phyloP scores from a whole-genome alignment of 257 asterid genomes.

The Salvia hispanica region DNA sequence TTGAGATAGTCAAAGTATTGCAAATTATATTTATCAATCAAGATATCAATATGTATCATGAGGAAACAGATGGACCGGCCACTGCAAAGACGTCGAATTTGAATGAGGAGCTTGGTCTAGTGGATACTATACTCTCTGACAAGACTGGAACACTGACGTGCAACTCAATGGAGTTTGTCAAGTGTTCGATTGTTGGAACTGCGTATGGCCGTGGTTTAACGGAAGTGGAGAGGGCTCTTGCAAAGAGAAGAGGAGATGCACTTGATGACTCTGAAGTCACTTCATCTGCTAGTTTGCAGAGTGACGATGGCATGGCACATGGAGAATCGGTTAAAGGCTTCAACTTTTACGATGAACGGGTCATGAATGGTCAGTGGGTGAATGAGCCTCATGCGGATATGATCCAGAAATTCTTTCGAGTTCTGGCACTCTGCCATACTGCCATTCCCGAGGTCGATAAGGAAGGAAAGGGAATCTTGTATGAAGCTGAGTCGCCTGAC shows the following conservation, averaged over 20 bases:
- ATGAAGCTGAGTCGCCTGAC: conserved; percentile 99
- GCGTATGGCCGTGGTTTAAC: conserved; percentile 94
- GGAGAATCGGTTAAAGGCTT: conserved; percentile 72
- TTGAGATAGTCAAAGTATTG: conserved; percentile 89
- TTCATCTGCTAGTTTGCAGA: conserved; percentile 27
- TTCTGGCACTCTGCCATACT: conserved; percentile 88
- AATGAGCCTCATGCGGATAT: conserved; percentile 57
- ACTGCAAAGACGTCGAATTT: conserved; percentile 91
- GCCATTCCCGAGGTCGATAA: conserved; percentile 82
- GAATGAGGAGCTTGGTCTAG: conserved; percentile 97
- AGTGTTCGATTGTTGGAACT: conserved; percentile 80
- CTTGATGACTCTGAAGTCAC: conserved; percentile 37
- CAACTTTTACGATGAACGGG: conserved; percentile 80
- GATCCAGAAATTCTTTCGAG: conserved; percentile 80
- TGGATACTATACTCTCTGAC: conserved; percentile 86
- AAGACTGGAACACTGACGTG: conserved; percentile 95
- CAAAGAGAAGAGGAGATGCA: conserved; percentile 56
- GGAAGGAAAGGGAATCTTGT: conserved; percentile 64
- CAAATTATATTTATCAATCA: conserved; percentile 83
- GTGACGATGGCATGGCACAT: conserved; percentile 19
- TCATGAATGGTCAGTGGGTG: conserved; percentile 87
- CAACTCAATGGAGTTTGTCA: conserved; percentile 95
- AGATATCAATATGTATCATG: conserved; percentile 83
- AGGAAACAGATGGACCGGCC: conserved; percentile 81
- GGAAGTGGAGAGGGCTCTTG: conserved; percentile 84